A percentile compares a stretch with the other conserved stretches of the same genome.
Conservation (phyloP, 208 protist species). For the Trypanosoma conorhini region DNA sequence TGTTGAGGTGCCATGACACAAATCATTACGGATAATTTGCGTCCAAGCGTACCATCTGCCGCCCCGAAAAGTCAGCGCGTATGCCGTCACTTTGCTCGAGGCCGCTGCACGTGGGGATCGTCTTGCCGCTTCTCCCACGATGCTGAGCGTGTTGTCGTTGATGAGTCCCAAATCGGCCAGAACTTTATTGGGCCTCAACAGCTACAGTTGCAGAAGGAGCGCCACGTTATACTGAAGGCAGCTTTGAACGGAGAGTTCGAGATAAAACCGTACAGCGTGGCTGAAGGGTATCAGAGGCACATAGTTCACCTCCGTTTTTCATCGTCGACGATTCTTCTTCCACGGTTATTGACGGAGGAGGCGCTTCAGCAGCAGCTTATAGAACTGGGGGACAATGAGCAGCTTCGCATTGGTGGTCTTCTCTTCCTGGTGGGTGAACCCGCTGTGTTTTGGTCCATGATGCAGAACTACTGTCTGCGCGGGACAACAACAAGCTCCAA, state of each 20-base stretch:
- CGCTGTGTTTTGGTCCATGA: conserved; percentile 43
- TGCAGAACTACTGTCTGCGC: conserved; percentile 28
- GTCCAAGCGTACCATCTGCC: conserved; percentile 23
- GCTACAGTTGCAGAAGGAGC: conserved; percentile 34
- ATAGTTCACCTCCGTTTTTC: conserved; percentile 27
- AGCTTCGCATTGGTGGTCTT: conserved; percentile 34
- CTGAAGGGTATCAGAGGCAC: conserved; percentile 20
- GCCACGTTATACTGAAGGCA: conserved; percentile 32
- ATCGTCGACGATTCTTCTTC: conserved; percentile 21
- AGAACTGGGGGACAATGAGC: conserved; percentile 33
- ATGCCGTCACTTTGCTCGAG: conserved; percentile 45
- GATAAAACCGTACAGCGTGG: conserved; percentile 25
- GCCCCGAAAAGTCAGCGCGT: conserved; percentile 34
- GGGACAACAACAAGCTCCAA: conserved; percentile 33
- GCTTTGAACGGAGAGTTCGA: conserved; percentile 37
- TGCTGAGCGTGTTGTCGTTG: conserved; percentile 15
- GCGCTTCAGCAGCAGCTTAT: conserved; percentile 26
- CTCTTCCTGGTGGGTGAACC: conserved; percentile 36
- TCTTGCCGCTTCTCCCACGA: conserved; percentile 47
- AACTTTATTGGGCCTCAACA: conserved; percentile 30
- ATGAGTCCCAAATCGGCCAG: conserved; percentile 20
- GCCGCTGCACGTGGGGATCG: conserved; percentile 46
- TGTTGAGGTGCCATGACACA: conserved; percentile 29
- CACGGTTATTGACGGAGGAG: conserved; percentile 25
- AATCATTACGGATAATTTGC: conserved; percentile 32